A percentile compares a stretch with the other conserved stretches of the same genome.
Evolutionary conservation across 2,329 filamentous ascomycete species (phyloP).

Genomic region (Lizonia empirigonia): DNA sequence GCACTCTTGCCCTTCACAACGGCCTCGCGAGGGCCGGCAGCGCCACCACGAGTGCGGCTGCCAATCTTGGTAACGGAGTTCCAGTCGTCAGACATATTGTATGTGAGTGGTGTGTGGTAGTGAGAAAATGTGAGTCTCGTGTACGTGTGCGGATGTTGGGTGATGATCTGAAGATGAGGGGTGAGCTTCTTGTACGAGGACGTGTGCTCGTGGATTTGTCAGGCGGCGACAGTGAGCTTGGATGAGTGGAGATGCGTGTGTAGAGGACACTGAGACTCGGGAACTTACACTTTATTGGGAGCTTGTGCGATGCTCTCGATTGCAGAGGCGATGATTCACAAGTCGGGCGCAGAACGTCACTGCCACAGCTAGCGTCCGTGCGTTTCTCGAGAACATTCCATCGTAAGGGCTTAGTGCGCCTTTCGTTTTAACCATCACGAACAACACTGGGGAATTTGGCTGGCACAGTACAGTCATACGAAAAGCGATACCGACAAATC

Average conservation of each 20-base stretch:
- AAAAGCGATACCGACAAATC: background rate
- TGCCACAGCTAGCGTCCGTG: slow-evolving; percentile 16
- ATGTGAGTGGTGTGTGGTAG: slow-evolving; percentile 9
- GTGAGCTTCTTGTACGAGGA: slow-evolving; percentile 17
- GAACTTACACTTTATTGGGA: slow-evolving; percentile 17
- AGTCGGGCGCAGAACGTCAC: slow-evolving; percentile 14
- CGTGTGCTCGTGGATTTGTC: slow-evolving; percentile 15
- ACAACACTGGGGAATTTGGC: slow-evolving; percentile 3
- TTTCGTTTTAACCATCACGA: slow-evolving; percentile 17
- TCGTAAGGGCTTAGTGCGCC: slow-evolving; percentile 23
- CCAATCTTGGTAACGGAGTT: slow-evolving; percentile 91
- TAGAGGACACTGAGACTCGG: background rate
- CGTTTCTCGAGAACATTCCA: slow-evolving; percentile 17
- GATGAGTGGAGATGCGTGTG: slow-evolving; percentile 8
- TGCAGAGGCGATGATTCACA: slow-evolving; percentile 18
- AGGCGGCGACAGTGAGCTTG: slow-evolving; percentile 6
- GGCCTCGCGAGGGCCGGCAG: slow-evolving; percentile 74
- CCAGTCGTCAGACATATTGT: slow-evolving; percentile 78
- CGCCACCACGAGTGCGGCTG: slow-evolving; percentile 75
- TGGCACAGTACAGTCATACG: slow-evolving; percentile 1
- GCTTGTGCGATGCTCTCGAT: slow-evolving; percentile 14
- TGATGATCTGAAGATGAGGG: slow-evolving; percentile 16
- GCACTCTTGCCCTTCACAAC: slow-evolving; percentile 84
- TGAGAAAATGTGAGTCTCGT: slow-evolving; percentile 12
- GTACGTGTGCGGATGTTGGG: slow-evolving; percentile 15